Base-by-base conservation (phyloP, 2,329 filamentous ascomycete species). In the Proliferodiscus dingleyae region DNA sequence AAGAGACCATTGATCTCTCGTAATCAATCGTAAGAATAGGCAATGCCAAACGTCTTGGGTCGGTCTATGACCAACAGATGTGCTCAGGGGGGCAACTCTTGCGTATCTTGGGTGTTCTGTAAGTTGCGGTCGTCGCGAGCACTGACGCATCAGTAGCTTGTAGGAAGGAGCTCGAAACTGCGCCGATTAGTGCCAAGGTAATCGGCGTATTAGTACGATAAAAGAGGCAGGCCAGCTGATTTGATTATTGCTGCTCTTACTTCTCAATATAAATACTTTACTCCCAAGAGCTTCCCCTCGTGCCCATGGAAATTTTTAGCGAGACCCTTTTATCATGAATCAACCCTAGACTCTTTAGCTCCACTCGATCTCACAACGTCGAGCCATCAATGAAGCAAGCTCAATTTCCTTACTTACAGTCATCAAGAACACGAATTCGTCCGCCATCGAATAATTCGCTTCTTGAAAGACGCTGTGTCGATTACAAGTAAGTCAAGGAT, bases 51-150 rank as follows among this genome's bases (percentile, higher is more conserved):
- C 29, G 40, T 45, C 47, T 52, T 37, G 44, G 50, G 47, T 52
- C 41, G 9, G 16, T 32, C 16, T 39, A 41, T 46, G 38, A 24
- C 47, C 45, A 49, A 52, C 51, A 23, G 32, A 32, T 24, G 19
- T 45, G 34, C 30, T 45, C 38, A 21, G 33, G 16, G 16, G 11
- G 32, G 22, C 3, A 37, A 43, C 36, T 30, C 24, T 43, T 43
- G 28, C 40, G 40, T 43, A 21, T n/a, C 19, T 16, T 34, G 40
- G 29, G 29, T 19, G 10, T 18, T 9, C 29, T 33, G 6, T 34
- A 21, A 34, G 32, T 16, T 34, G 32, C 16, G 19, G 32, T 16
- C 32, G 5, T 34, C 19, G 32, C 11, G 18, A 18, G 9, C 10
- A n/a, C n/a, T n/a, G n/a, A n/a, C n/a, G n/a, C n/a, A n/a, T n/a